Evolutionary conservation across 208 protist genomes (phyloP).

Genomic region (Leishmania martiniquensis): DNA sequence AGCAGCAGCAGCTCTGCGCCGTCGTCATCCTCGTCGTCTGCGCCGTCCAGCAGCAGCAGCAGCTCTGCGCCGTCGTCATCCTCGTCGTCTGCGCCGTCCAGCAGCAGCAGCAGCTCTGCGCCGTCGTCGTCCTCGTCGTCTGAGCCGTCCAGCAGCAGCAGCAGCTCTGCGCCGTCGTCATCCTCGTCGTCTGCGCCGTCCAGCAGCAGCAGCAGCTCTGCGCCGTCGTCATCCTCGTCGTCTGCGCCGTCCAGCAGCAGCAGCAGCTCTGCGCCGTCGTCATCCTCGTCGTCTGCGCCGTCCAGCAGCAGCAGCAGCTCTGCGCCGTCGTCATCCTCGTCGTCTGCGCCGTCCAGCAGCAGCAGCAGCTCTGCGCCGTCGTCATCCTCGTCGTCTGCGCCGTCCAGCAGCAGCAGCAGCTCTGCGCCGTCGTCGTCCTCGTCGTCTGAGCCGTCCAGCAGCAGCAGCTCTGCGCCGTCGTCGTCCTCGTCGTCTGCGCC

Average conservation of each 20-base stretch:
- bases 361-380: too few relatives aligned
- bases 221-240: background rate
- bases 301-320: too few relatives aligned
- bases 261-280: background rate
- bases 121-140: background rate
- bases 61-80: background rate
- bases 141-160: slow-evolving; percentile 1
- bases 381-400: too few relatives aligned
- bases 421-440: too few relatives aligned
- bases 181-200: background rate
- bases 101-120: slow-evolving; percentile 1
- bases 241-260: too few relatives aligned
- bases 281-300: background rate
- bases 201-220: background rate
- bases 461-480: too few relatives aligned
- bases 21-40: background rate
- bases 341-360: too few relatives aligned
- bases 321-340: too few relatives aligned
- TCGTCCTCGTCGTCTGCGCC: too few relatives aligned
- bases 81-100: background rate
- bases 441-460: too few relatives aligned
- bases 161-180: background rate
- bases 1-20: slow-evolving; percentile 1
- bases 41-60: slow-evolving; percentile 1
- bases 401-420: too few relatives aligned